Evolutionary conservation across 169 alveolate species (phyloP).

Genomic region (Plasmodium vivax): DNA sequence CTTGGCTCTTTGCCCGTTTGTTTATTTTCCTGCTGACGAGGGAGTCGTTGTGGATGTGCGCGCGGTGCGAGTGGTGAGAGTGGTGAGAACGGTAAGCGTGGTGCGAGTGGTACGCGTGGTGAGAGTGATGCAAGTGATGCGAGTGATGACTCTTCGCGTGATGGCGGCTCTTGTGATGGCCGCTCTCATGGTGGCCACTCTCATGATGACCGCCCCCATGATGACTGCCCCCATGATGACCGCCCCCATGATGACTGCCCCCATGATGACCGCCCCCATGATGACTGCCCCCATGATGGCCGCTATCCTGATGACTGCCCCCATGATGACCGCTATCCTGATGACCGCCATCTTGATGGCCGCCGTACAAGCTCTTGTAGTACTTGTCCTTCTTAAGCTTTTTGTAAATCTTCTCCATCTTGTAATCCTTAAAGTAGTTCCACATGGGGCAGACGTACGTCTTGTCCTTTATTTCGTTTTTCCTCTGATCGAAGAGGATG

Average conservation of each 20-base stretch:
- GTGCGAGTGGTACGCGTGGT: neutral
- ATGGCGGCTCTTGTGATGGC: neutral
- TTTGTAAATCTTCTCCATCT: slow-evolving; percentile 75
- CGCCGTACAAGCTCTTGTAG: slow-evolving; percentile 43
- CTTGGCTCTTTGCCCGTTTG: slow-evolving; percentile 19
- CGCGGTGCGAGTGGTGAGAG: neutral
- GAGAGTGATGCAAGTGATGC: neutral
- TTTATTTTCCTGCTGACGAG: slow-evolving; percentile 31
- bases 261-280: neutral
- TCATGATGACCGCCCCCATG: neutral
- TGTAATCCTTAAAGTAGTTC: slow-evolving; percentile 86
- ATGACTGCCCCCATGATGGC: neutral
- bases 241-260: neutral
- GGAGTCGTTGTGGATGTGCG: slow-evolving; percentile 2
- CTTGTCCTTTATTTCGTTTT: slow-evolving; percentile 85
- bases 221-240: neutral
- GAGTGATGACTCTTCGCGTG: neutral
- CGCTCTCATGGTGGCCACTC: neutral
- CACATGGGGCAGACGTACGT: slow-evolving; percentile 88
- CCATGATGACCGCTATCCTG: neutral
- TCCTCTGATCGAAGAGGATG: slow-evolving; percentile 86
- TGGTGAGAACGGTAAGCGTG: neutral
- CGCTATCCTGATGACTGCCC: neutral
- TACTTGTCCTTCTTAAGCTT: slow-evolving; percentile 60
- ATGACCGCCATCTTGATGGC: neutral